phyloP scores from a whole-genome alignment of 495 filamentous ascomycete species.

The Trichoderma gamsii region DNA sequence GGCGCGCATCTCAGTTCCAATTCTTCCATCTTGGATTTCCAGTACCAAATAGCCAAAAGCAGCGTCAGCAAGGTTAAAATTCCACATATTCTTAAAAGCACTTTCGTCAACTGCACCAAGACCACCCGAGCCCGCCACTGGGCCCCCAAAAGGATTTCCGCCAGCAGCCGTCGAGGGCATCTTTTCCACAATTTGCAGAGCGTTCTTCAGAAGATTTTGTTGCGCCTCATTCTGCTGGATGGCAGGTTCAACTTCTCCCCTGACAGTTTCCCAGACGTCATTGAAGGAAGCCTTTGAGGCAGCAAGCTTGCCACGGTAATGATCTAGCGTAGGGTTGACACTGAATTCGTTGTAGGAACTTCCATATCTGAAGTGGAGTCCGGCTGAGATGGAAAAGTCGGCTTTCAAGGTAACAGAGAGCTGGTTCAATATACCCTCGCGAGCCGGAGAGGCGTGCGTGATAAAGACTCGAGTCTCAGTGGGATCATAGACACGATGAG shows the following conservation, averaged over 20 bases:
- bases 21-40: slow-evolving; percentile 87
- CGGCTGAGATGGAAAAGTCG: slow-evolving; percentile 96
- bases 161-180: slow-evolving; percentile 94
- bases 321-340: slow-evolving; percentile 95
- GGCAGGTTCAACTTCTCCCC: slow-evolving; percentile 86
- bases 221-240: slow-evolving; percentile 90
- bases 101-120: slow-evolving; percentile 94
- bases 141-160: slow-evolving; percentile 92
- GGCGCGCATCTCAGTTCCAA: slow-evolving; percentile 96
- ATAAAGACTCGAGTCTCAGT: slow-evolving; percentile 97
- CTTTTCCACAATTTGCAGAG: slow-evolving; percentile 83
- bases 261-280: slow-evolving; percentile 99
- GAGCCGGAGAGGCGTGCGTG: slow-evolving; percentile 93
- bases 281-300: slow-evolving; percentile 98
- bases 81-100: slow-evolving; percentile 99
- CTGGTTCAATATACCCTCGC: slow-evolving; percentile 96
- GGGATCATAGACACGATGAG: slow-evolving; percentile 95
- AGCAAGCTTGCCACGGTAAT: slow-evolving; percentile 99
- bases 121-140: slow-evolving; percentile 59
- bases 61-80: slow-evolving; percentile 97
- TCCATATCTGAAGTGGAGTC: slow-evolving; percentile 96
- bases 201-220: slow-evolving; percentile 82
- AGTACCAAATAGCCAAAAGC: slow-evolving; percentile 94
- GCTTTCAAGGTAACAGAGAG: slow-evolving; percentile 96
- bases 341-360: slow-evolving; percentile 99